Evolutionary conservation across 1,284 basidiomycete species (phyloP), one percentile per base, ranked within the genome.

Genomic region (Ceratobasidium sp.): DNA sequence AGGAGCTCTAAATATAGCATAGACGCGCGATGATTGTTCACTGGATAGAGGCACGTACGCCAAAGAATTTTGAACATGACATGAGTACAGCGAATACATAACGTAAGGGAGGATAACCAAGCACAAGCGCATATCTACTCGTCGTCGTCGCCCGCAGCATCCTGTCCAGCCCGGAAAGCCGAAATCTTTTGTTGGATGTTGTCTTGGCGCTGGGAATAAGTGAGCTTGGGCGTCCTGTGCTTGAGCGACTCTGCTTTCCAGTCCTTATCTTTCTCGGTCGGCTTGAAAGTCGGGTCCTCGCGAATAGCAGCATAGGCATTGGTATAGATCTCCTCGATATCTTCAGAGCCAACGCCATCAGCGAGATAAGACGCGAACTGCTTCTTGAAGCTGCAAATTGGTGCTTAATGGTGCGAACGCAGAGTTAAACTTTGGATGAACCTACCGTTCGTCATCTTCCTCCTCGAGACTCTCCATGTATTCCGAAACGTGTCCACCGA

Each of bases 401-500:
- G 73, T 17, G 46, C 33, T 52, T 26, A 54, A 23, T 26, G 54
- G 38, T 57, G 40, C 48, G 48, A 71, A 17, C 54, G 40, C 13
- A 52, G 57, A 52, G 28, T 5, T 17, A 40, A 13, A 7, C 4
- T 62, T n/a, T n/a, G n/a, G n/a, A 17, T 3, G 40, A 28, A 84
- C 89, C 80, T 82, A 91, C 91, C 96, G 91, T 88, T 99, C 97
- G 84, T 99, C 98, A 85, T 99, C 98, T 88, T 99, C 98, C 91
- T 99, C 98, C 89, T 99, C 98, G 79, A 99, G 89, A 69, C 92
- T 94, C 89, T 99, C 96, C 98, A 99, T 99, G 91, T 99, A 99
- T 87, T 99, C 98, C 80, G 98, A 96, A 79, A 99, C 93, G 86
- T 99, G 97, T 77, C 97, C 97, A 86, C 96, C 97, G 84, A 91